Base-by-base conservation (phyloP, 371 early-diverging fungal species). In the Apophysomyces trapeziformis region DNA sequence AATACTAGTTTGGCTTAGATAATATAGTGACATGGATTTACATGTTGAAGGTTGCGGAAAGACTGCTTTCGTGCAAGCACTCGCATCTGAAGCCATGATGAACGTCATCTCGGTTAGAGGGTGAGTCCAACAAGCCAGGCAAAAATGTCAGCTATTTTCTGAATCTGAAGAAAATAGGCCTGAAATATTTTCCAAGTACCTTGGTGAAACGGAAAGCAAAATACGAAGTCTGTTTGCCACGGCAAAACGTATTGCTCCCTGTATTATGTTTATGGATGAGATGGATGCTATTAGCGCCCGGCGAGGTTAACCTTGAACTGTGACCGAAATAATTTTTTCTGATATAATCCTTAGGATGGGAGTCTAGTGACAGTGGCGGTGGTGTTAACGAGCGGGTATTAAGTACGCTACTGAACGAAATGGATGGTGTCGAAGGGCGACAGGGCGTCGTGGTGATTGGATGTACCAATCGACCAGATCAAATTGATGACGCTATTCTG, bases 261-360 rank as follows among this genome's bases (percentile, higher is more conserved):
- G 95, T 70, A 87, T 97, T 16, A 60, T 99, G 44, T 94, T 97
- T 71, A 83, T 97, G 63, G 99, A 99, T 76, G 96, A 92, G 75
- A 84, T 94, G 83, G 95, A 94, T 70, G 84, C 93, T 0, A 89
- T 97, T 38, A 95, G 91, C 13, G 83, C 93, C 2, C 89, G 87
- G 45, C 72, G 96, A 80, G 92, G 93, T 80, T 66, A 68, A 38
- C 57, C 32, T 26, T 46, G n/a, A 32, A 45, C 13, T 2, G 9
- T 18, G 16, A 14, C 32, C 9, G 9, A 32, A 7, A 32, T 43
- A 11, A 35, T 13, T 44, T 13, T 8, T 36, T 1, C 47, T 21
- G 21, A 21, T 14, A 6, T 14, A 58, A 7, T 21, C 6, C 21
- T 11, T 70, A 82, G 85, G 83, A n/a, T 86, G 79, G 84, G 75